Percentiles rank a stretch among this genome's conserved stretches.
Conservation (phyloP, 371 early-diverging fungal species). For the Mucor circinelloides region DNA sequence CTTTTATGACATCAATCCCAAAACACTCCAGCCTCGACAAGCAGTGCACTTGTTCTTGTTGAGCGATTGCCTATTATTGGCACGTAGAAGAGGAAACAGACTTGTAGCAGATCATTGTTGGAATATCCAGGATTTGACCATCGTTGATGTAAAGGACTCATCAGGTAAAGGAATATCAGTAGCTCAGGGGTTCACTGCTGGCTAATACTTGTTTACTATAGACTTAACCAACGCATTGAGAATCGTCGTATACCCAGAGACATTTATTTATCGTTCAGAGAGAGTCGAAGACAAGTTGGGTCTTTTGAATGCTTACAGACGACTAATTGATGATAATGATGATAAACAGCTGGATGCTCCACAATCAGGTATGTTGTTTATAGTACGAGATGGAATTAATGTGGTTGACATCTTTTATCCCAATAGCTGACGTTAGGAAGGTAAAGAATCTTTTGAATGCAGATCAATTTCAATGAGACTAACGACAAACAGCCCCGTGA, state of each 20-base stretch:
- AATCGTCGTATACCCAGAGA: slow-evolving; percentile 74
- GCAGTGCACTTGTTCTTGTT: slow-evolving; percentile 78
- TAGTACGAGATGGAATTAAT: not conserved
- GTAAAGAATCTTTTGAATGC: not conserved
- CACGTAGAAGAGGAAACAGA: slow-evolving; percentile 74
- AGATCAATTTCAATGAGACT: not conserved
- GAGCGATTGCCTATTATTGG: slow-evolving; percentile 81
- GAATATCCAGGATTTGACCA: slow-evolving; percentile 70
- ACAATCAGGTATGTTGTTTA: slow-evolving; percentile 12
- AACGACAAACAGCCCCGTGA: slow-evolving; percentile 3
- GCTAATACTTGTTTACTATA: not conserved
- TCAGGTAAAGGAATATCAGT: slow-evolving; percentile 48
- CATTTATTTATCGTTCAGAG: slow-evolving; percentile 74
- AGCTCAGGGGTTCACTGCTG: not conserved
- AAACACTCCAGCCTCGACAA: slow-evolving; percentile 74
- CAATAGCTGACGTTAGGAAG: slow-evolving; percentile 13
- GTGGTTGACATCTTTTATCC: not conserved
- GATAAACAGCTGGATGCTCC: slow-evolving; percentile 47
- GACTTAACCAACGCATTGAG: slow-evolving; percentile 64
- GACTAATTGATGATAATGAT: slow-evolving; percentile 67
- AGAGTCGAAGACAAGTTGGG: slow-evolving; percentile 74
- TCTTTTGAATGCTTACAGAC: slow-evolving; percentile 67
- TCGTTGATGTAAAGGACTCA: slow-evolving; percentile 83
- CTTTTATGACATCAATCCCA: slow-evolving; percentile 78
- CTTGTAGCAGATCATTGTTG: slow-evolving; percentile 84